phyloP scores from a whole-genome alignment of 1,284 basidiomycete species.

The Fistulinella cinereoalba region DNA sequence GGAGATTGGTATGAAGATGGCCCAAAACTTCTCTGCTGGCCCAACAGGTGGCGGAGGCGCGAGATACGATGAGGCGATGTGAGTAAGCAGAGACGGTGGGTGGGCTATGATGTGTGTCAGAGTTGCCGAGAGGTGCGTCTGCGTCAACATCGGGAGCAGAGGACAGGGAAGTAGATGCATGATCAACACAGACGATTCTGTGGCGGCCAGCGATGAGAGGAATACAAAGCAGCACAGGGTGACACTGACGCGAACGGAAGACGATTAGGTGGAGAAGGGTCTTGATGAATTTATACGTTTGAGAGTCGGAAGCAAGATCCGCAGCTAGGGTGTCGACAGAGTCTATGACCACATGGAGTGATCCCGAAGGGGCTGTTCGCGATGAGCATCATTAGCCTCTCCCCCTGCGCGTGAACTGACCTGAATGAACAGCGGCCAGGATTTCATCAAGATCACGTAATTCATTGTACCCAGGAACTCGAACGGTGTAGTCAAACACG shows the following conservation, averaged over 20 bases:
- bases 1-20: slow-evolving; percentile 64
- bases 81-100: slow-evolving; percentile 58
- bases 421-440: slow-evolving; percentile 43
- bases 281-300: slow-evolving; percentile 50
- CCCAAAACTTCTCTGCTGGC: slow-evolving; percentile 69
- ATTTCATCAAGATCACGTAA: slow-evolving; percentile 40
- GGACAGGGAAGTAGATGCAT: slow-evolving; percentile 58
- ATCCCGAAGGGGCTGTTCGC: slow-evolving; percentile 37
- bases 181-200: slow-evolving; percentile 63
- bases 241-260: slow-evolving; percentile 45
- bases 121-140: slow-evolving; percentile 63
- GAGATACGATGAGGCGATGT: slow-evolving; percentile 66
- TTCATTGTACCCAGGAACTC: slow-evolving; percentile 54
- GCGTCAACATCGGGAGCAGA: slow-evolving; percentile 53
- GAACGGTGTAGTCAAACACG: slow-evolving; percentile 51
- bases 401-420: slow-evolving; percentile 32
- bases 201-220: slow-evolving; percentile 5
- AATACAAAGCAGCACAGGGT: slow-evolving; percentile 2
- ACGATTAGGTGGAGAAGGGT: slow-evolving; percentile 44
- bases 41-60: slow-evolving; percentile 64
- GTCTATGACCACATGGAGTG: slow-evolving; percentile 61
- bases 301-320: slow-evolving; percentile 54
- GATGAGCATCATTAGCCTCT: slow-evolving; percentile 7
- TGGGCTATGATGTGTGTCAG: slow-evolving; percentile 66
- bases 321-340: slow-evolving; percentile 61